These are phyloP conservation scores for Sugiyamaella boreocaroliniensis DNA, from an alignment of 805 yeast genomes.

Conservation along the genomic window DNA sequence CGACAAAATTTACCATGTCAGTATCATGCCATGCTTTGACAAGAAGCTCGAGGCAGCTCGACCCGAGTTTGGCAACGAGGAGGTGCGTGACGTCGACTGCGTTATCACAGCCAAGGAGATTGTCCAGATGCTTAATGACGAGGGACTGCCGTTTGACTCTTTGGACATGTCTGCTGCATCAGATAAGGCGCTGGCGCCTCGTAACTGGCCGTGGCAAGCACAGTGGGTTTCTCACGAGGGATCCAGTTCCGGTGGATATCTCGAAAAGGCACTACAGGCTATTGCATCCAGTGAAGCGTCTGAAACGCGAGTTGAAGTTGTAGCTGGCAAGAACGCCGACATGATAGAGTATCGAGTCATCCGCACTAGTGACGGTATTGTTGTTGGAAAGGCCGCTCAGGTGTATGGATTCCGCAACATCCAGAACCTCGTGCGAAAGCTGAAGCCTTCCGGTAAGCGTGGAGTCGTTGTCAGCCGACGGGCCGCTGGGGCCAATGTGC, in stretches of 20 bases:
- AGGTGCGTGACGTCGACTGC: conserved; percentile 71
- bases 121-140: conserved; percentile 60
- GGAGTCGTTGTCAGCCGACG: conserved; percentile 12
- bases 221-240: conserved; percentile 76
- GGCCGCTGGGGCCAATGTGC: conserved; percentile 16
- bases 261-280: conserved; percentile 54
- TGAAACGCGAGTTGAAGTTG: conserved; percentile 37
- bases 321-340: conserved; percentile 63
- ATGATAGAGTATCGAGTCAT: conserved; percentile 61
- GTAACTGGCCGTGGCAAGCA: conserved; percentile 49
- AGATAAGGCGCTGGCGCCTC: conserved; percentile 40
- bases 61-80: conserved; percentile 47
- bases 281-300: not conserved
- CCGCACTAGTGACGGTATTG: conserved; percentile 25
- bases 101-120: conserved; percentile 89
- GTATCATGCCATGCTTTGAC: conserved; percentile 96
- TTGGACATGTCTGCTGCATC: conserved; percentile 4
- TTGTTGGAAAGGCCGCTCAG: conserved; percentile 53
- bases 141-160: conserved; percentile 28
- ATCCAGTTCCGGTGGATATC: conserved; percentile 85
- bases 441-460: conserved; percentile 41
- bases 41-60: conserved; percentile 93
- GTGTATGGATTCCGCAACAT: conserved; percentile 92
- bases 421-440: conserved; percentile 82
- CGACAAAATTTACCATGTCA: conserved; percentile 59